Conservation (phyloP, 2,329 filamentous ascomycete species). For the Colletotrichum aenigma region DNA sequence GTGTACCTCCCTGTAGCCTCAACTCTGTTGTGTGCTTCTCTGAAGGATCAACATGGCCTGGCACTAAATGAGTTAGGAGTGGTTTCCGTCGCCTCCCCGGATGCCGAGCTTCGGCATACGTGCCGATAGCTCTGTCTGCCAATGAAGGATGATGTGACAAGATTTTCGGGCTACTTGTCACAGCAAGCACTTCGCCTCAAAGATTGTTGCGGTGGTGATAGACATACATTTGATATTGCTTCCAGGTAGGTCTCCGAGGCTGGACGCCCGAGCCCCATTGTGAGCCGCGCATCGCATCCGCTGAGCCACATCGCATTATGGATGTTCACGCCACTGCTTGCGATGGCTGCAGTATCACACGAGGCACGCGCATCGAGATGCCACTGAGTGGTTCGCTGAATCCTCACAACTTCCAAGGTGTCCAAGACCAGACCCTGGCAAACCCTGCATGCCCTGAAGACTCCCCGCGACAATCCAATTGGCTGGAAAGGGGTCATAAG, state of each 20-base stretch:
- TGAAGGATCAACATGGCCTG: conserved; percentile 7
- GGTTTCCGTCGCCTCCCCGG: not conserved
- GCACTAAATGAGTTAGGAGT: not conserved
- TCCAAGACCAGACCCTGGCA: not conserved
- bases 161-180: not conserved
- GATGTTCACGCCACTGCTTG: not conserved
- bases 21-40: conserved; percentile 2
- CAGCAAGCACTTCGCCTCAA: not conserved
- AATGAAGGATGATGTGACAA: not conserved
- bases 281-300: not conserved
- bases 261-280: not conserved
- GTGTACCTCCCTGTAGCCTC: conserved; percentile 2
- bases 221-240: not conserved
- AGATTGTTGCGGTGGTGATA: not conserved
- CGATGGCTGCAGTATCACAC: not conserved
- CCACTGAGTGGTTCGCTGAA: not conserved
- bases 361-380: not conserved
- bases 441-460: not conserved
- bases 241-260: not conserved
- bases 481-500: not conserved
- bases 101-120: conserved; percentile 11
- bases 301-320: not conserved
- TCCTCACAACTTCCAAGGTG: not conserved
- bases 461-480: not conserved
- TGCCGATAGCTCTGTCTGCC: not conserved